Evolutionary conservation across 331 rosid genomes (phyloP), one percentile per base, ranked within the genome.

Genomic region (Spiraea crenata): DNA sequence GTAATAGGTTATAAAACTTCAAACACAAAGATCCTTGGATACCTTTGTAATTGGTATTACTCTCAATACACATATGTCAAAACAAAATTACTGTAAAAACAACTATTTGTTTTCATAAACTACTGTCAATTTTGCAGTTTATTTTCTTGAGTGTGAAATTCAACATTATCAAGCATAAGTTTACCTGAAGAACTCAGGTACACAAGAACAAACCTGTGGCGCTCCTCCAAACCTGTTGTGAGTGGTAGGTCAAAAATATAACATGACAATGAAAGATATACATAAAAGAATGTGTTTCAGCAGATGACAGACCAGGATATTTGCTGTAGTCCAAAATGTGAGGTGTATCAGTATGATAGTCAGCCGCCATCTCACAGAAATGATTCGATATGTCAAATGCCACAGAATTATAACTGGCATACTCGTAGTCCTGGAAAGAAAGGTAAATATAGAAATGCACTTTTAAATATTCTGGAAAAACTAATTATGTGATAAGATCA

Each of bases 371-470:
- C 80, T 91, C 97, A 45, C 88, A 85, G 74, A 91, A 91, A 79
- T 91, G 97, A 67, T 91, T 91, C 74, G 96, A 91, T 60, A 91
- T 85, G 82, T 91, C 97, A 82, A 82, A 89, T 65, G 89, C 93
- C 41, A 89, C 57, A 40, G 96, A 84, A 72, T 91, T 91, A 54
- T 89, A 91, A 79, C 90, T 86, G 72, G 93, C 83, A 82, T 91
- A 89, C 50, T 91, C 97, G 71, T 89, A 91, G 67, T 91, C 97
- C 97, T 91, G 78, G 41, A 16, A 54, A 59, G 69, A 71, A 71
- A 20, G 50, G 49, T 15, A 61, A 2, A 51, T 40, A 62, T 9
- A 17, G 40, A 61, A 80, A 72, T 76, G 19, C 44, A 20, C 44
- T 72, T 41, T 14, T 11, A 57, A 51, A 67, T 55, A 42, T 6